Percentiles rank a stretch among this genome's conserved stretches.
Evolutionary conservation across 2,329 filamentous ascomycete genomes (phyloP).

Genomic region (Colletotrichum godetiae): DNA sequence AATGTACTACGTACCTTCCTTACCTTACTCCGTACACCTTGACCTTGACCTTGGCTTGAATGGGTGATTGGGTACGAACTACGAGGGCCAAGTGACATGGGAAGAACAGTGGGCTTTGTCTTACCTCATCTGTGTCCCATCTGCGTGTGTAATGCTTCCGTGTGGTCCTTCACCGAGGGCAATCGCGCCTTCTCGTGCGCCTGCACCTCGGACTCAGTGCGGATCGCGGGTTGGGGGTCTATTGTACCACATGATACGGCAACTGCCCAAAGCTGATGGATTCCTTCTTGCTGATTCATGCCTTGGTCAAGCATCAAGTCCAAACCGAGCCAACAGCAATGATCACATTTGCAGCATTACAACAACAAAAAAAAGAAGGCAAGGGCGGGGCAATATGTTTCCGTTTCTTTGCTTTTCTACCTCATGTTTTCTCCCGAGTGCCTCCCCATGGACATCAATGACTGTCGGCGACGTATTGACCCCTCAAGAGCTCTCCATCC

Average conservation of each 20-base stretch:
- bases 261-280: neutral
- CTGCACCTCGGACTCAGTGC: neutral
- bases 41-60: neutral
- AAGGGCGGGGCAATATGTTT: neutral
- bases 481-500: neutral
- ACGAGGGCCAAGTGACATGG: neutral
- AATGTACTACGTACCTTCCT: no score
- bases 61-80: neutral
- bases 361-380: neutral
- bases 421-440: neutral
- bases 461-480: neutral
- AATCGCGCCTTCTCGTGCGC: neutral
- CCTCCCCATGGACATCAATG: neutral
- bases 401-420: constrained; percentile 9
- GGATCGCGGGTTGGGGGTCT: neutral
- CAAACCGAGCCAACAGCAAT: neutral
- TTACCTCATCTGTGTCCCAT: constrained; percentile 9
- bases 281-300: neutral
- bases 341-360: neutral
- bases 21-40: neutral
- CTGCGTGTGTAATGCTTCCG: neutral
- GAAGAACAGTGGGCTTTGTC: neutral
- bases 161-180: neutral
- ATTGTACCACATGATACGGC: neutral
- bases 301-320: neutral